phyloP scores from a whole-genome alignment of 139 green algal genomes.

The Zygnema cylindricum region DNA sequence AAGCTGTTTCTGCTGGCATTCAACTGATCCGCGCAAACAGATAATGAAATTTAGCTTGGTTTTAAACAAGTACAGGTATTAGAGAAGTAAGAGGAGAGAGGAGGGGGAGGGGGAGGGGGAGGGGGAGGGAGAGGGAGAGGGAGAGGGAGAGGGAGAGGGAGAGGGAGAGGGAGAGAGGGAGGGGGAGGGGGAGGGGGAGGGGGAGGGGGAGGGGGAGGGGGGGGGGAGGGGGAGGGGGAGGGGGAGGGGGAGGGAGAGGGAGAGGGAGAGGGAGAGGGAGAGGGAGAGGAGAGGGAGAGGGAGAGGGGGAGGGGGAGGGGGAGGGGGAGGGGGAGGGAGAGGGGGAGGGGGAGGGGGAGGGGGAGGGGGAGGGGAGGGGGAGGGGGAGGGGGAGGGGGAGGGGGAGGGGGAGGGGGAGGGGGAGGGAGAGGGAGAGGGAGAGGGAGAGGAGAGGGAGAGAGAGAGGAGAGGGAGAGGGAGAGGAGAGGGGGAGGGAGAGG shows the following conservation, averaged over 20 bases:
- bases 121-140: no score
- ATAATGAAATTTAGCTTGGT: no score
- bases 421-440: neutral
- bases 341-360: neutral
- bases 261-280: neutral
- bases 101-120: no score
- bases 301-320: neutral
- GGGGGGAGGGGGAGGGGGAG: no score
- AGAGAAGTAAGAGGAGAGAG: no score
- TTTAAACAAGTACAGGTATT: no score
- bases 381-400: neutral
- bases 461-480: neutral
- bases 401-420: neutral
- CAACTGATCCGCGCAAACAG: no score
- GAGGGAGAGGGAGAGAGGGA: no score
- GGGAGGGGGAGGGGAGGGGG: neutral
- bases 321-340: neutral
- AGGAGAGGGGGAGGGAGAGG: neutral
- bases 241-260: neutral
- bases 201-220: no score
- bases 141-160: no score
- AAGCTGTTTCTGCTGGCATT: no score
- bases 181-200: no score
- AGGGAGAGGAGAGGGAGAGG: neutral
- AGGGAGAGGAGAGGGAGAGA: neutral